phyloP scores from a whole-genome alignment of 2,329 filamentous ascomycete genomes.

The Bimuria novae-zelandiae region DNA sequence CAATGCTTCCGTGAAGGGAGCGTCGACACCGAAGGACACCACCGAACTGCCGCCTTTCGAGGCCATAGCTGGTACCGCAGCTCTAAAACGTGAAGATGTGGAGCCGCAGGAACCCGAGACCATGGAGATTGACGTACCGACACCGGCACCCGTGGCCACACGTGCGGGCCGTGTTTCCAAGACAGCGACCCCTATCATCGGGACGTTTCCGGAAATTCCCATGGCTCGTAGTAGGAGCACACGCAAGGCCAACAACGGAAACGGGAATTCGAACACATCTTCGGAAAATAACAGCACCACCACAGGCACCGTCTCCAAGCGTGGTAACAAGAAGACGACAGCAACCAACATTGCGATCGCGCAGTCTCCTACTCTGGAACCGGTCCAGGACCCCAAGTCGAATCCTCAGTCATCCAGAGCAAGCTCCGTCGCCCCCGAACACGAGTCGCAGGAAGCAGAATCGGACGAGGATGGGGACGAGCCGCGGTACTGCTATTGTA shows the following conservation, averaged over 20 bases:
- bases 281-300: conserved; percentile 46
- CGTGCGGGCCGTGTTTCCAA: conserved; percentile 52
- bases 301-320: conserved; percentile 41
- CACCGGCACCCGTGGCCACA: conserved; percentile 34
- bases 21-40: conserved; percentile 37
- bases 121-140: conserved; percentile 40
- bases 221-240: conserved; percentile 51
- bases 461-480: conserved; percentile 52
- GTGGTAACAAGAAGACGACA: conserved; percentile 43
- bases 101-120: conserved; percentile 51
- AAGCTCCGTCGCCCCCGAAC: conserved; percentile 39
- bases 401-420: conserved; percentile 39
- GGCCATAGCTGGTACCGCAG: conserved; percentile 48
- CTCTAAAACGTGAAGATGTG: conserved; percentile 56
- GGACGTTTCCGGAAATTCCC: conserved; percentile 48
- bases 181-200: conserved; percentile 53
- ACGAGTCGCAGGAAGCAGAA: conserved; percentile 40
- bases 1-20: conserved; percentile 27
- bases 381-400: conserved; percentile 28
- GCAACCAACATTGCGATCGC: conserved; percentile 24
- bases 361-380: conserved; percentile 36
- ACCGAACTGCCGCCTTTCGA: conserved; percentile 48
- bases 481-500: conserved; percentile 68
- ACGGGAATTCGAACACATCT: conserved; percentile 42
- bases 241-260: conserved; percentile 45